A percentile compares a stretch with the other conserved stretches of the same genome.
phyloP scores from a whole-genome alignment of 2,329 filamentous ascomycete genomes.

The Ascocoryne sarcoides region DNA sequence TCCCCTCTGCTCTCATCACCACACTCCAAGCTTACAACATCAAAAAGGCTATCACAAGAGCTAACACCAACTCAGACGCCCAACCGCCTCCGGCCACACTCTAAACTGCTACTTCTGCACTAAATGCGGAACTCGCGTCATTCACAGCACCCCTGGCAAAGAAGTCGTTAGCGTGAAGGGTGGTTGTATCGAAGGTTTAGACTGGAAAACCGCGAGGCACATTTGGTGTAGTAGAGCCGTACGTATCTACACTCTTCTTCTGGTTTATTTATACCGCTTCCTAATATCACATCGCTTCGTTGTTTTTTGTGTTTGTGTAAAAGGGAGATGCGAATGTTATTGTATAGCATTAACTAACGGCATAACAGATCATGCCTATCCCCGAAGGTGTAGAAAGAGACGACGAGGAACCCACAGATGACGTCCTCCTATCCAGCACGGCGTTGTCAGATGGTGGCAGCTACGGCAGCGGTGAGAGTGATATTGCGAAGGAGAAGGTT shows the following conservation, averaged over 20 bases:
- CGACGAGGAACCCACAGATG: constrained; percentile 39
- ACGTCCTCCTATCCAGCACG: too few relatives aligned
- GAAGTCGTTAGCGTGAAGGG: constrained; percentile 57
- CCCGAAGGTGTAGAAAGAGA: constrained; percentile 53
- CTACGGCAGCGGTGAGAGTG: too few relatives aligned
- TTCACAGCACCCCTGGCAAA: constrained; percentile 53
- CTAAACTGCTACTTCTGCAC: constrained; percentile 61
- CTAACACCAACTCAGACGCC: too few relatives aligned
- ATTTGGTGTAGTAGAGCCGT: constrained; percentile 57
- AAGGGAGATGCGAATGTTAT: background rate
- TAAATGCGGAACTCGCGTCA: constrained; percentile 54
- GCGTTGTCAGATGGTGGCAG: too few relatives aligned
- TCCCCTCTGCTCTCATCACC: too few relatives aligned
- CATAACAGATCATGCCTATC: constrained; percentile 49
- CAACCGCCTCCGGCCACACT: constrained; percentile 46
- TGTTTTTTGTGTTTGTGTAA: background rate
- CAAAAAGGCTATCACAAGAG: too few relatives aligned
- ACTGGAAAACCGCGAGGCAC: constrained; percentile 53
- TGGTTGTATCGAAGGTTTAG: constrained; percentile 55
- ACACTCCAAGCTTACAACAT: too few relatives aligned
- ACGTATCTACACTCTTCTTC: background rate
- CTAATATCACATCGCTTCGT: background rate
- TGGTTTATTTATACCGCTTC: background rate
- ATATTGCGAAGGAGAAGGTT: too few relatives aligned
- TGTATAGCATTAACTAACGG: background rate